Conservation (phyloP, 306 rosid species). For the Trifolium pratense region DNA sequence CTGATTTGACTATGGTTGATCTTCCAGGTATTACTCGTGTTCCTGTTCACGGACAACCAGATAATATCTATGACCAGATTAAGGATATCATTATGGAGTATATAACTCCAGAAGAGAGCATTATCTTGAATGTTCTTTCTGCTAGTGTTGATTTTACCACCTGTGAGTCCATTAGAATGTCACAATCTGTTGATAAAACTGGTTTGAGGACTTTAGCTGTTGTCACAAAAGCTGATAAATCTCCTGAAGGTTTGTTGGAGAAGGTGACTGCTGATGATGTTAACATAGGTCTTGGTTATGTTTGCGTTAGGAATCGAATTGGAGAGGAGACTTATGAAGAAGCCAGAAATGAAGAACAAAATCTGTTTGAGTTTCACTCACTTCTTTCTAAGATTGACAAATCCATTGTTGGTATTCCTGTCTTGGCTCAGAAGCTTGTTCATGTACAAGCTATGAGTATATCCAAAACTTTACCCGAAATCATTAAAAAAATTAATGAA, state of each 20-base stretch:
- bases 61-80: slow-evolving; percentile 52
- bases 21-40: slow-evolving; percentile 68
- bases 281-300: slow-evolving; percentile 54
- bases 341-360: slow-evolving; percentile 47
- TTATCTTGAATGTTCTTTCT: slow-evolving; percentile 5
- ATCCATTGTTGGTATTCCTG: slow-evolving; percentile 60
- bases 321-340: slow-evolving; percentile 56
- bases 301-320: slow-evolving; percentile 34
- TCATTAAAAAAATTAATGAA: slow-evolving; percentile 49
- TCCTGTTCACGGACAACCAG: slow-evolving; percentile 63
- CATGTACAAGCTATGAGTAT: slow-evolving; percentile 51
- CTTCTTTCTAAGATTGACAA: slow-evolving; percentile 49
- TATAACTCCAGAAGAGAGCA: background rate
- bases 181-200: slow-evolving; percentile 47
- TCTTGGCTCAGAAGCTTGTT: slow-evolving; percentile 56
- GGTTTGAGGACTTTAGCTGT: slow-evolving; percentile 64
- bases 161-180: slow-evolving; percentile 4
- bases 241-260: slow-evolving; percentile 63
- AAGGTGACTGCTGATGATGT: slow-evolving; percentile 65
- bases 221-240: slow-evolving; percentile 61
- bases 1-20: slow-evolving; percentile 61
- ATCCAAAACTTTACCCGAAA: slow-evolving; percentile 50
- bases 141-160: slow-evolving; percentile 1
- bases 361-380: slow-evolving; percentile 44
- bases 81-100: background rate